Percentiles rank a stretch among this genome's conserved stretches.
Evolutionary conservation across 208 protist genomes (phyloP).

Genomic region (Crithidia brevicula): DNA sequence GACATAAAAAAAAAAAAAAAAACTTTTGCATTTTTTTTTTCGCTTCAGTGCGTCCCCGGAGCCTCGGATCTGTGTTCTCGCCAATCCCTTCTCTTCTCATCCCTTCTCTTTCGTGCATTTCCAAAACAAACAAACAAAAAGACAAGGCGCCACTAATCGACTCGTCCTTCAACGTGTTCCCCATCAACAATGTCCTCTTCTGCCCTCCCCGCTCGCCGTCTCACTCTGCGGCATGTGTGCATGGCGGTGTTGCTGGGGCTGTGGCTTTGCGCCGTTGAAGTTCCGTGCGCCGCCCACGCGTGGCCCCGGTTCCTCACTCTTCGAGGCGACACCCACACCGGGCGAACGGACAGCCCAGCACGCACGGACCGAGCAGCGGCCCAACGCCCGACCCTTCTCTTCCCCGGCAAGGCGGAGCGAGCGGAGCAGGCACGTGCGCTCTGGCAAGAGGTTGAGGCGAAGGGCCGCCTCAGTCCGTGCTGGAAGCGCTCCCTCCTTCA

Average conservation of each 20-base stretch:
- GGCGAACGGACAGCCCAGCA: not conserved
- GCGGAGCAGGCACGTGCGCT: constrained; percentile 36
- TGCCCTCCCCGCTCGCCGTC: not conserved
- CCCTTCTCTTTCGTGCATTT: too few species aligned
- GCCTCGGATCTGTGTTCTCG: not conserved
- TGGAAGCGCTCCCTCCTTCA: constrained; percentile 69
- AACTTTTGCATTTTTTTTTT: too few species aligned
- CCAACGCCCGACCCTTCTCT: not conserved
- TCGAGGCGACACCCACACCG: not conserved
- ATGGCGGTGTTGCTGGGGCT: not conserved
- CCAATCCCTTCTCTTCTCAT: not conserved
- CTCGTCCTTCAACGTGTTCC: too few species aligned
- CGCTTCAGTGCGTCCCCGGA: not conserved
- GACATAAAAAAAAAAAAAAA: too few species aligned
- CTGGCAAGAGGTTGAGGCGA: constrained; percentile 54
- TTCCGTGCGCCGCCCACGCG: constrained; percentile 2
- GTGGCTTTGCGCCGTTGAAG: not conserved
- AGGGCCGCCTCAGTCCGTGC: constrained; percentile 58
- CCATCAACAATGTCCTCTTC: not conserved
- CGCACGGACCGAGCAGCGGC: not conserved
- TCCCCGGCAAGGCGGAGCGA: constrained; percentile 8
- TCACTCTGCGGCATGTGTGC: not conserved
- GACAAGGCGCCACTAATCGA: too few species aligned
- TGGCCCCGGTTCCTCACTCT: constrained; percentile 18
- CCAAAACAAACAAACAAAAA: too few species aligned